Percentiles rank a stretch among this genome's conserved stretches.
Conservation (phyloP, 2,329 filamentous ascomycete species). For the Penicillium vulpinum region DNA sequence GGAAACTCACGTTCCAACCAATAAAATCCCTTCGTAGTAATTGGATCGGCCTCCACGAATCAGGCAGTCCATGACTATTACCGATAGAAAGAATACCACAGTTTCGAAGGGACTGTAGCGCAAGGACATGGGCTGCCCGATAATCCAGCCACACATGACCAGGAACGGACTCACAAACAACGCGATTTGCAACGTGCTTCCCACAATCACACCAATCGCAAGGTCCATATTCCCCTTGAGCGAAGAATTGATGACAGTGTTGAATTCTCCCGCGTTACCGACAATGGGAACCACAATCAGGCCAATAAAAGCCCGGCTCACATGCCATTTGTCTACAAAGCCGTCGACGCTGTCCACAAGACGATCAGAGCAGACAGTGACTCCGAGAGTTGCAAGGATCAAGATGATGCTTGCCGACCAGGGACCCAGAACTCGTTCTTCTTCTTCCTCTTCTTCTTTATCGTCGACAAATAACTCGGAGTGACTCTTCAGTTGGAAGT, state of each 20-base stretch:
- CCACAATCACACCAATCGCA: conserved; percentile 57
- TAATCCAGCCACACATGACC: conserved; percentile 58
- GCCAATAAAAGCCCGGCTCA: conserved; percentile 59
- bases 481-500: conserved; percentile 51
- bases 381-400: conserved; percentile 20
- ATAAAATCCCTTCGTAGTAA: conserved; percentile 21
- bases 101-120: conserved; percentile 23
- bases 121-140: conserved; percentile 50
- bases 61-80: conserved; percentile 24
- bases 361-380: conserved; percentile 29
- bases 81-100: conserved; percentile 20
- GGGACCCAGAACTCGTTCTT: conserved; percentile 12
- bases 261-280: conserved; percentile 59
- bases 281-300: conserved; percentile 59
- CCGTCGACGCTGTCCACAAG: conserved; percentile 57
- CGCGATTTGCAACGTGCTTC: conserved; percentile 57
- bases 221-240: conserved; percentile 61
- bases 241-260: conserved; percentile 56
- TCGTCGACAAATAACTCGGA: conserved; percentile 18
- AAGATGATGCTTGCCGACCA: conserved; percentile 18
- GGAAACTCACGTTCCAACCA: conserved; percentile 22
- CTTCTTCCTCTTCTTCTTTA: conserved; percentile 14
- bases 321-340: conserved; percentile 53
- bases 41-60: conserved; percentile 22
- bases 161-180: conserved; percentile 58